Evolutionary conservation across 1,284 basidiomycete genomes (phyloP), one percentile per base, ranked within the genome.

Genomic region (Tilletia walkeri): DNA sequence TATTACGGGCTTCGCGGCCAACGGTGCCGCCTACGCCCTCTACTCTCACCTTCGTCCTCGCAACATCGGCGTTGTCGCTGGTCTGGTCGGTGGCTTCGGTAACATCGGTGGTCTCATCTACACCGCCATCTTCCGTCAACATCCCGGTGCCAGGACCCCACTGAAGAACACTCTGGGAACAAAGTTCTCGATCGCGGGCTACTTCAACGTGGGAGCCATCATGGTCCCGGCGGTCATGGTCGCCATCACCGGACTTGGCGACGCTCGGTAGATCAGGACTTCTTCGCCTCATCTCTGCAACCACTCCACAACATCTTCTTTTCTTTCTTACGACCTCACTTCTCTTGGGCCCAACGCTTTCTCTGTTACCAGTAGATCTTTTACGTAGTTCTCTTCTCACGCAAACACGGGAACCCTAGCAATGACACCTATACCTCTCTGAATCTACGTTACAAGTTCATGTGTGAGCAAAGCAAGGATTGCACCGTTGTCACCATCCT

Each of bases 151-250:
- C 2, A 70, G 71, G 65, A 39, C 69, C 12, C 36, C 59, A 7
- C 18, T 38, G 2, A 39, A n/a, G 4, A 71, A 67, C 41, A 80
- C 70, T 4, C 73, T 79, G 6, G 78, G 78, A 6, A 78, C 70
- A 38, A 79, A 80, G 72, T 80, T 80, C 76, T 78, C 73, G 73
- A 78, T 80, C 49, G 74, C 76, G 6, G 79, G 79, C 67, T 72
- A 76, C 24, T 73, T 80, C 72, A 80, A 80, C 68, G 66, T 70
- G 3, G 79, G 69, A 10, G 71, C 75, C 45, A 72, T 80, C 7
- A 63, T 77, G 3, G 18, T 63, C 7, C 59, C 59, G 16, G 59
- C 59, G 10, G 59, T 34, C 30, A 63, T 63, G 16, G 59, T 63
- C 10, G 36, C 34, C 34, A 41, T 63, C 9, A 39, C 36, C 36